Conservation (phyloP, 2,329 filamentous ascomycete species). For the Shiraia bambusicola region DNA sequence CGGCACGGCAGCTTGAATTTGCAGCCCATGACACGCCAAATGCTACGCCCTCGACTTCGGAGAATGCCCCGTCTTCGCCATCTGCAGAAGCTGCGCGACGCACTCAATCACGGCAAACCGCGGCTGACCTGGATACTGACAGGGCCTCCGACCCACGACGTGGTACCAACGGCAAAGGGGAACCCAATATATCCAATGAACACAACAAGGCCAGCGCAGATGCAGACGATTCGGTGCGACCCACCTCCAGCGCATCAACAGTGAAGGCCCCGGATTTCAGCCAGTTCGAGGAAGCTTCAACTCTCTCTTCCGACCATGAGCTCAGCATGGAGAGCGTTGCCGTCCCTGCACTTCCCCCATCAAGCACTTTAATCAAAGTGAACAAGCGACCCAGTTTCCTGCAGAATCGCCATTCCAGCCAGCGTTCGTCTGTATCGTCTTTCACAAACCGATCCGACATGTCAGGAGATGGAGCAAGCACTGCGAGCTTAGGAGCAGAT, state of each 20-base stretch:
- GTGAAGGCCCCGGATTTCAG: slow-evolving; percentile 42
- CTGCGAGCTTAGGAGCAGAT: slow-evolving; percentile 73
- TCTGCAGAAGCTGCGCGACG: slow-evolving; percentile 45
- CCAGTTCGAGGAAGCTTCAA: slow-evolving; percentile 32
- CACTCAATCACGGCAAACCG: slow-evolving; percentile 22
- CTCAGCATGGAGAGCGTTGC: slow-evolving; percentile 31
- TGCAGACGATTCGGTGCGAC: slow-evolving; percentile 28
- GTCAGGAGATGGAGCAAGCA: slow-evolving; percentile 66
- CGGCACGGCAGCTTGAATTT: slow-evolving; percentile 28
- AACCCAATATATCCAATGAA: no score
- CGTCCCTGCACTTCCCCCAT: slow-evolving; percentile 20
- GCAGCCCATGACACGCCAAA: slow-evolving; percentile 30
- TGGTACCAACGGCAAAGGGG: no score
- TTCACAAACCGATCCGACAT: slow-evolving; percentile 55
- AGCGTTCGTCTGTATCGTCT: slow-evolving; percentile 62
- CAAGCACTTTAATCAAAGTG: slow-evolving; percentile 24
- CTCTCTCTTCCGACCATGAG: slow-evolving; percentile 32
- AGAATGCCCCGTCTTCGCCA: slow-evolving; percentile 46
- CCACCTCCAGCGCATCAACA: slow-evolving; percentile 44
- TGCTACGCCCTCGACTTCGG: slow-evolving; percentile 31
- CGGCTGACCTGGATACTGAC: slow-evolving; percentile 3
- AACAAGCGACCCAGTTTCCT: slow-evolving; percentile 58
- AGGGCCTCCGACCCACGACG: no score
- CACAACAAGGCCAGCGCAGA: not conserved
- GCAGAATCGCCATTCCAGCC: slow-evolving; percentile 56